Evolutionary conservation across 176 grass and related monocot genomes (phyloP).

Genomic region (Poa pratensis): DNA sequence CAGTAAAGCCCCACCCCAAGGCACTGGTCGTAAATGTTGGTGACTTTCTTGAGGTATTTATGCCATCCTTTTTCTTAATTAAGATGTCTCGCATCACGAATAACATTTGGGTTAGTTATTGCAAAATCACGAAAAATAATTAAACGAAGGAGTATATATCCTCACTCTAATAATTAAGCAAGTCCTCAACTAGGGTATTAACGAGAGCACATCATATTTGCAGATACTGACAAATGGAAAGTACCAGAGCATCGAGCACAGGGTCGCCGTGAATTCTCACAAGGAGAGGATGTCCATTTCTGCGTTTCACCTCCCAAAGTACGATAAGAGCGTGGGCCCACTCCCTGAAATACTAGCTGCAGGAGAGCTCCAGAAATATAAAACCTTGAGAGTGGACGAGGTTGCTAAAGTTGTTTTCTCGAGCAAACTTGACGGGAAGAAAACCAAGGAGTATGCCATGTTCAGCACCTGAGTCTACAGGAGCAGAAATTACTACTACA

Average conservation of each 20-base stretch:
- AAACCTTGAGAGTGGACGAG: slow-evolving; percentile 33
- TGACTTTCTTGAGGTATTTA: slow-evolving; percentile 50
- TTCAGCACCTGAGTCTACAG: neutral
- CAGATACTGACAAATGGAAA: slow-evolving; percentile 54
- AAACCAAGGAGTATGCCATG: slow-evolving; percentile 43
- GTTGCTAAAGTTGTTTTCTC: slow-evolving; percentile 32
- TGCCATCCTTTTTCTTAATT: neutral
- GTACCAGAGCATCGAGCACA: slow-evolving; percentile 52
- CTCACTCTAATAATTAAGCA: neutral
- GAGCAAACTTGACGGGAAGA: slow-evolving; percentile 19
- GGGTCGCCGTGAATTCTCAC: slow-evolving; percentile 39
- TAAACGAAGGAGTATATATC: neutral
- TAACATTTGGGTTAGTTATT: neutral
- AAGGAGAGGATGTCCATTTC: slow-evolving; percentile 42
- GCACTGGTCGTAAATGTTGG: slow-evolving; percentile 52
- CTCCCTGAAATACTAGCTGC: slow-evolving; percentile 25
- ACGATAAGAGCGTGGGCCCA: slow-evolving; percentile 41
- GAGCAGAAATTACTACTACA: neutral
- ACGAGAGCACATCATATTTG: neutral
- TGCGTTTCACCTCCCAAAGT: slow-evolving; percentile 44
- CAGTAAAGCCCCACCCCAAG: slow-evolving; percentile 30
- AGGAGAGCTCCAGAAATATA: slow-evolving; percentile 34
- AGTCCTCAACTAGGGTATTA: neutral
- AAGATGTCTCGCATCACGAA: neutral
- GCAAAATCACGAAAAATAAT: neutral